Base-by-base conservation (phyloP, 805 yeast genomes). In the Starmerella bombicola region DNA sequence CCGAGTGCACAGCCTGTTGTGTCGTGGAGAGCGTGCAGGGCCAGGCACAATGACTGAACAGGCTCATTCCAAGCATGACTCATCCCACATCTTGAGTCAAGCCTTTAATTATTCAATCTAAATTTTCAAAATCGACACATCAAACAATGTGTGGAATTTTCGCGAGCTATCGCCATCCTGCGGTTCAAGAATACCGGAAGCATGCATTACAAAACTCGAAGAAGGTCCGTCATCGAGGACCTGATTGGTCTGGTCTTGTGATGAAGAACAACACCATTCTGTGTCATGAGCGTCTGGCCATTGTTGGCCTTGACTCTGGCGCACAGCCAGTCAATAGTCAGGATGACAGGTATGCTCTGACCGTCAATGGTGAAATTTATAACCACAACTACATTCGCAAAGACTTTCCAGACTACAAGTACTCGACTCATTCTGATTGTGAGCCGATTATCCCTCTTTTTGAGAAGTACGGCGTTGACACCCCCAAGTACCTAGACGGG, bases 341-440 rank as follows among this genome's bases (percentile, higher is more conserved):
- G 42, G 94, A 85, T 55, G 93, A 72, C 46, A 65, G 77, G 54
- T 73, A 73, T 59, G 64, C 75, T 26, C 68, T 91, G 49, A 75
- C 93, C 46, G 98, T 91, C 61, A 91, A 91, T 70, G 99, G 97
- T 55, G 99, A 91, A 67, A 88, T 91, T 57, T 91, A 91, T 69
- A 91, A 91, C 79, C 98, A 91, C 67, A 83, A 86, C 63, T 71
- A 78, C 54, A 60, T 91, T 58, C 79, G 99, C 71, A 73, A 72
- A 36, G 73, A 81, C 64, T 74, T 78, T 57, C 54, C 69, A 37
- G 80, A 73, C 40, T 91, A 91, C 65, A 61, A 67, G 46, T 91
- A 73, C 75, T 74, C 81, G 65, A 83, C 96, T 38, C 70, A 83
- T 53, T 74, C 85, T 28, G 99, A 91, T 67, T 91, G 99, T 73